Evolutionary conservation across 2,329 filamentous ascomycete genomes (phyloP), one percentile per base, ranked within the genome.

Genomic region (Xylaria polymorpha): DNA sequence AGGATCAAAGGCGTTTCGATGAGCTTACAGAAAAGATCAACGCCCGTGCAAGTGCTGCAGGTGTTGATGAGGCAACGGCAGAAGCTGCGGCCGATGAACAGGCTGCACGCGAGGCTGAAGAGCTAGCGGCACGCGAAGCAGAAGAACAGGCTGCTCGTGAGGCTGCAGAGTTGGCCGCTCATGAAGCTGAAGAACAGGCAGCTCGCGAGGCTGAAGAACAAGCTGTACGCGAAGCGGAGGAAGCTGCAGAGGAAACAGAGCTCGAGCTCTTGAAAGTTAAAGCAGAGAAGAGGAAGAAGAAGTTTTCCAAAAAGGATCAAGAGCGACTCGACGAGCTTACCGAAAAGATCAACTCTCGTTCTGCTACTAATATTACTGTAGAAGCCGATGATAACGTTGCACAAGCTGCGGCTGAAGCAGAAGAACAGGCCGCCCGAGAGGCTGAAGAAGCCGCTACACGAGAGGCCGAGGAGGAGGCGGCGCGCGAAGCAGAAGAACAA

Each of bases 361-460:
- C 65, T 7, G 46, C 37, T 35, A 22, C 15, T 37, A 20, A 48
- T 37, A 7, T 20, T n/a, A n/a, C 35, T 22, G 15, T 7, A 55
- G 60, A 64, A 59, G 29, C 37, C 10, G 56, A 55, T 3, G 68
- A 69, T 18, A 35, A 67, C 76, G 57, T 29, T 59, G 77, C 76
- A 43, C 71, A 72, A 48, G 74, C 72, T 14, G 71, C 70, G 8
- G 66, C 51, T 10, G 76, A 76, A 61, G 74, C 66, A n/a, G 72
- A 75, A 41, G 77, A 78, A 56, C 71, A 69, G 37, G 63, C 50
- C 29, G 50, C 63, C 2, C 53, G 44, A 7, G 74, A 75, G 48
- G 64, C 61, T 20, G 70, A 66, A 18, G 73, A 74, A 66, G 65
- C 29, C n/a, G 53, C 65, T 4, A 65, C 61, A 15, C 51, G 50